Conservation (phyloP, 1,284 basidiomycete genomes). For the Apiotrichum domesticum region DNA sequence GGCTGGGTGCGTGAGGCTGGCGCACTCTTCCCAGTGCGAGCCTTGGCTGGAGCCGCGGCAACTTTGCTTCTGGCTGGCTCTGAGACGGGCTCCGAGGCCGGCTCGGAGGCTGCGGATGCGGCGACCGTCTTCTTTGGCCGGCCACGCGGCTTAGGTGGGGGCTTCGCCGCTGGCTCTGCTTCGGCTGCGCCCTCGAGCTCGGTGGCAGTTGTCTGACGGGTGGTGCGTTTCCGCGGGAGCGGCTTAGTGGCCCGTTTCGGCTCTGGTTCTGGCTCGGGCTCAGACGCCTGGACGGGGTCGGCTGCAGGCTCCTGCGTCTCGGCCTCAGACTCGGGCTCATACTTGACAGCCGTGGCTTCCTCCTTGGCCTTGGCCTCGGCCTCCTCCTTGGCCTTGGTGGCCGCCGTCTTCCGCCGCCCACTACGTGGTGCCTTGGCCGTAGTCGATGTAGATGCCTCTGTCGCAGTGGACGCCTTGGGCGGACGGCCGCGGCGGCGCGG, state of each 20-base stretch:
- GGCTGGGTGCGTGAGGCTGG: conserved; percentile 5
- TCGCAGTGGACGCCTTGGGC: conserved; percentile 5
- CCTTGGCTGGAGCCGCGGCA: neutral
- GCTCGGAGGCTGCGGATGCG: conserved; percentile 1
- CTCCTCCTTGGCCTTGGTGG: neutral
- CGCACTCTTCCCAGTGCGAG: neutral
- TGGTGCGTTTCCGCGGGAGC: conserved; percentile 8
- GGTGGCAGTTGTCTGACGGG: neutral
- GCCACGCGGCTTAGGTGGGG: neutral
- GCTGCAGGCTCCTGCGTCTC: conserved; percentile 2
- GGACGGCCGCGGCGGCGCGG: neutral
- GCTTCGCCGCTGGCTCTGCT: neutral
- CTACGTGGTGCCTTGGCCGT: neutral
- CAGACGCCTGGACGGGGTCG: neutral
- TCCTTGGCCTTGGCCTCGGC: neutral
- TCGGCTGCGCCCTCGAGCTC: neutral
- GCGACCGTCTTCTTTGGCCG: conserved; percentile 1
- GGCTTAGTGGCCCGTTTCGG: conserved; percentile 15
- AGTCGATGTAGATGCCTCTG: neutral
- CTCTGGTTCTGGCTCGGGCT: conserved; percentile 4
- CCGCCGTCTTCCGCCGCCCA: neutral
- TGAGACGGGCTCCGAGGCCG: neutral
- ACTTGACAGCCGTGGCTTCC: neutral
- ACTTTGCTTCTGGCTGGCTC: neutral
- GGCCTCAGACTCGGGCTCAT: conserved; percentile 1